phyloP scores from a whole-genome alignment of 441 rosid species.

The Iberis amara region DNA sequence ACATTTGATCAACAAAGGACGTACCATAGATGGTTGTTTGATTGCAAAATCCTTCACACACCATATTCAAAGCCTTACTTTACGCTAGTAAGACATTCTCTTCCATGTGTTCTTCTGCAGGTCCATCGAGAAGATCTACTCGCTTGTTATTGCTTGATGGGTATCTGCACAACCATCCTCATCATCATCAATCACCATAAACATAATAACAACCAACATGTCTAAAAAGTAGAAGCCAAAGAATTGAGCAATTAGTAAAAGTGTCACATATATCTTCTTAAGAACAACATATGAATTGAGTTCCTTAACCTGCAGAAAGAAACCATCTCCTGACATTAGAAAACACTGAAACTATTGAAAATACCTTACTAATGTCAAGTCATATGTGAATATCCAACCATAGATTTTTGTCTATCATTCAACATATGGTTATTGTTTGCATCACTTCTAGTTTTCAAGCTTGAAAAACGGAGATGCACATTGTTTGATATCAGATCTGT shows the following conservation, averaged over 20 bases:
- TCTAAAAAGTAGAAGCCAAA: neutral
- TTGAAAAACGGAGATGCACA: slow-evolving; percentile 8
- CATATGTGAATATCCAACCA: slow-evolving; percentile 39
- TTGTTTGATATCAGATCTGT: no score
- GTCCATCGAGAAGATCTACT: slow-evolving; percentile 80
- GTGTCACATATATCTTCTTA: slow-evolving; percentile 66
- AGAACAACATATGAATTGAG: slow-evolving; percentile 86
- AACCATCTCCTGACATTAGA: slow-evolving; percentile 20
- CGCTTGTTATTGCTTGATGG: slow-evolving; percentile 63
- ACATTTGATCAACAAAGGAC: neutral
- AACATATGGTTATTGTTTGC: slow-evolving; percentile 57
- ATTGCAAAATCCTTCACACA: slow-evolving; percentile 4
- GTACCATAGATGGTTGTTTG: neutral
- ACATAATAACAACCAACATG: slow-evolving; percentile 3
- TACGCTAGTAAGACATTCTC: slow-evolving; percentile 85
- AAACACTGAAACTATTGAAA: neutral
- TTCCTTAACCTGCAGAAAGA: slow-evolving; percentile 80
- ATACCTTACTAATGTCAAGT: neutral
- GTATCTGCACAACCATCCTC: slow-evolving; percentile 40
- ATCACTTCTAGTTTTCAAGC: slow-evolving; percentile 55
- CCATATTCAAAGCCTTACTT: slow-evolving; percentile 37
- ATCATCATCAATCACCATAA: slow-evolving; percentile 10
- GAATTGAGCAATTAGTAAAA: neutral
- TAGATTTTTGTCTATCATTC: slow-evolving; percentile 77
- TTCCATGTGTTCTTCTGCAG: slow-evolving; percentile 60